Conservation (phyloP, 176 grass and related monocot species). For the Alloteropsis semialata region DNA sequence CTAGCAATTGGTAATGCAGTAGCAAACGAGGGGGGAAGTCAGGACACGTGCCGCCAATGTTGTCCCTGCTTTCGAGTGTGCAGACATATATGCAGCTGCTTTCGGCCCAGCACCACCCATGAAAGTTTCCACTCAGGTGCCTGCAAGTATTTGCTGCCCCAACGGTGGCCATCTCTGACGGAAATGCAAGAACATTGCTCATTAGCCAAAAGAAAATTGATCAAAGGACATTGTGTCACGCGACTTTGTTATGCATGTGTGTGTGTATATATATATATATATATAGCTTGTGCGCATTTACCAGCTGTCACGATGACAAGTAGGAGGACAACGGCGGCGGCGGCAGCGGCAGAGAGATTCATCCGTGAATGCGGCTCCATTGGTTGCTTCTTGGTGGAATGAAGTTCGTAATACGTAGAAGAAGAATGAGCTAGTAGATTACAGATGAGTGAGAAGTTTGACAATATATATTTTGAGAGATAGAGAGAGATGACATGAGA, state of each 20-base stretch:
- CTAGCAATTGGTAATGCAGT: too few species aligned
- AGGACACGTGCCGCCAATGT: neutral
- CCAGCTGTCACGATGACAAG: too few species aligned
- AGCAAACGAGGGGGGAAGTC: too few species aligned
- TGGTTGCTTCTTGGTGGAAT: neutral
- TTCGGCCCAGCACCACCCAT: neutral
- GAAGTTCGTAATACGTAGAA: neutral
- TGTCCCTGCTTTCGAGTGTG: neutral
- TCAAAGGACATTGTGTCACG: neutral
- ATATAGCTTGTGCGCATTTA: too few species aligned
- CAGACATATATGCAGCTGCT: neutral
- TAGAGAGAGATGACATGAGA: too few species aligned
- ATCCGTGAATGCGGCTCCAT: neutral
- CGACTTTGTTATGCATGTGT: too few species aligned
- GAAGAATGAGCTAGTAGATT: neutral
- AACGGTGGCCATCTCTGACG: neutral
- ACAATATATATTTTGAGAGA: too few species aligned
- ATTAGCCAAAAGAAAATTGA: neutral
- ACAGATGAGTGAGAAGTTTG: too few species aligned
- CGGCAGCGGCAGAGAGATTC: neutral
- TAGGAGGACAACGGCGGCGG: too few species aligned
- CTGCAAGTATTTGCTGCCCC: neutral
- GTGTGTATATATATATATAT: too few species aligned
- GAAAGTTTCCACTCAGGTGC: neutral
- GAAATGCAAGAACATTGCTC: too few species aligned